Percentiles rank a stretch among this genome's conserved stretches.
These are phyloP conservation scores for Neurospora tetraspora DNA, from an alignment of 495 filamentous ascomycete genomes.

Conservation along the genomic window DNA sequence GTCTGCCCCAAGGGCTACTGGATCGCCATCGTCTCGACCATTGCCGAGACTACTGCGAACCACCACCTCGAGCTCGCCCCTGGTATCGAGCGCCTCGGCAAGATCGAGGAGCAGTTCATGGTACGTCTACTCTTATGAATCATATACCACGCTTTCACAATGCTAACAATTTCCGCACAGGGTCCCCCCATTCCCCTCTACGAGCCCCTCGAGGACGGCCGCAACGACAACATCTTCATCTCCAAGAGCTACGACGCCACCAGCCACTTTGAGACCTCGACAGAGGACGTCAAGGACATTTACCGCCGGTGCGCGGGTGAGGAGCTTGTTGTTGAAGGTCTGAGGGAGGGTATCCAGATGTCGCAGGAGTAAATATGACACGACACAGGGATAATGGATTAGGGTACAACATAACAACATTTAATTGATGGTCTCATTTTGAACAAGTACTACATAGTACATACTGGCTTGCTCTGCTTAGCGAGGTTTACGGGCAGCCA, in stretches of 20 bases:
- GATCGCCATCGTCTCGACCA: slow-evolving; percentile 95
- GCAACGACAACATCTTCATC: slow-evolving; percentile 88
- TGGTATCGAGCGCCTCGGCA: slow-evolving; percentile 86
- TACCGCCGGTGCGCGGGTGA: slow-evolving; percentile 80
- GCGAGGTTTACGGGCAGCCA: too few species aligned
- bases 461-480: too few species aligned
- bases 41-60: slow-evolving; percentile 84
- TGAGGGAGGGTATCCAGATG: slow-evolving; percentile 48
- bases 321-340: slow-evolving; percentile 62
- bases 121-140: slow-evolving; percentile 17
- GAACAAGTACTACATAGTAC: too few species aligned
- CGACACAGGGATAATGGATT: too few species aligned
- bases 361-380: slow-evolving; percentile 29
- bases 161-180: slow-evolving; percentile 20
- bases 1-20: slow-evolving; percentile 99
- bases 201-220: slow-evolving; percentile 79
- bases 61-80: slow-evolving; percentile 91
- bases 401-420: too few species aligned
- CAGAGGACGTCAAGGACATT: slow-evolving; percentile 89
- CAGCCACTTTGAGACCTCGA: slow-evolving; percentile 88
- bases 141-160: not conserved
- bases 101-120: slow-evolving; percentile 97
- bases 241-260: slow-evolving; percentile 97
- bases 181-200: slow-evolving; percentile 84
- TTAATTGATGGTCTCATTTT: too few species aligned